Base-by-base conservation (phyloP, 768 basidiomycete genomes). In the Boletus pseudopeckii region DNA sequence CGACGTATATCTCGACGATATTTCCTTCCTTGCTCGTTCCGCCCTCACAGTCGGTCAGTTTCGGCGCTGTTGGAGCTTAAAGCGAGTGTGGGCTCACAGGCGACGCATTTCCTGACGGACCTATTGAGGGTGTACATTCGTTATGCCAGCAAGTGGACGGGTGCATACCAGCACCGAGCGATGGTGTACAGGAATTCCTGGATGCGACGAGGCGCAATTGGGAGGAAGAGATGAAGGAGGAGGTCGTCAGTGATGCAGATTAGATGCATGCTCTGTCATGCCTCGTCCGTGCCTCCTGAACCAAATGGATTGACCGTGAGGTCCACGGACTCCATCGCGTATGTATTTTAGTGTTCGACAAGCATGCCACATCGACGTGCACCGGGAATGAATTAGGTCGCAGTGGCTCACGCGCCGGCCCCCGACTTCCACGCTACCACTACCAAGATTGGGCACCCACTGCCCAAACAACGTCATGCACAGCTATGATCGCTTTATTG, bases 91-190 rank as follows among this genome's bases (percentile, higher is more conserved):
- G 47, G 47, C n/a, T 48, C 47, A 5, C 22, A 7, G 34, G 47
- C 47, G 24, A 48, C n/a, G 11, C 47, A 37, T n/a, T 98, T 98
- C 60, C 75, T 90, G 2, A 78, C 74, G 1, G 86, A 95, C 48
- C 67, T 98, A 26, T 62, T 90, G 39, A 74, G 86, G 33, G 33
- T 47, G 1, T 47, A 47, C 66, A 71, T 79, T 24, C 81, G 90
- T 30, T 75, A 80, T n/a, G 84, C 86, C 5, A 62, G 76, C 86
- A 2, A 84, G 8, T 28, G 8, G 28, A 28, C 9, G 8, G 33
- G 94, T 98, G 86, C 98, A 98, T 64, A 96, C 96, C 0, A 94
- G 92, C 62, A 96, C 96, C 0, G 84, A 85, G 84, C 2, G 80
- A 84, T 26, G 83, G 79, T 2, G 62, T 89, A 22, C 74, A 80